Conservation (phyloP, 495 filamentous ascomycete genomes). For the Glutinoglossum americanum region DNA sequence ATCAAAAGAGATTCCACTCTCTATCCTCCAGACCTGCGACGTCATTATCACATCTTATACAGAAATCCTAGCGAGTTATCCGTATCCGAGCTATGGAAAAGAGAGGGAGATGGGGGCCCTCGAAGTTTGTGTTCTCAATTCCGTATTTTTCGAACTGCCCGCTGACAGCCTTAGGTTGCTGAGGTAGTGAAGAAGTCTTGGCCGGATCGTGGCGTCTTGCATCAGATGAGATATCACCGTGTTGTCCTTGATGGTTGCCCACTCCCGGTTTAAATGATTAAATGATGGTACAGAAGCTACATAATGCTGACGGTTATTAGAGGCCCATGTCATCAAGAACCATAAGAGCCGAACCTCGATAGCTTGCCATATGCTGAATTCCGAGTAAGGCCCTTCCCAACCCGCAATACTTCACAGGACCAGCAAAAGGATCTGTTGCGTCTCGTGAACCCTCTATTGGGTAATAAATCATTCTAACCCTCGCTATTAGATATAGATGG, state of each 20-base stretch:
- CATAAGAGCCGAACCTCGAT: constrained; percentile 21
- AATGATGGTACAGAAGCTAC: background rate
- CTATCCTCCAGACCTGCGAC: background rate
- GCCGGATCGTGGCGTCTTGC: constrained; percentile 1
- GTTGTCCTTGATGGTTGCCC: constrained; percentile 20
- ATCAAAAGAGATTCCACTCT: background rate
- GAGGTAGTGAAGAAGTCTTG: constrained; percentile 10
- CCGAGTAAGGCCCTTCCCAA: constrained; percentile 9
- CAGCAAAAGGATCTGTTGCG: too few species aligned
- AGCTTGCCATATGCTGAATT: constrained; percentile 30
- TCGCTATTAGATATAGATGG: constrained; percentile 24
- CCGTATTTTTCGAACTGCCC: background rate
- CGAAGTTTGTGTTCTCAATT: background rate
- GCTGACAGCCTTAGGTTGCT: background rate
- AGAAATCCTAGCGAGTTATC: background rate
- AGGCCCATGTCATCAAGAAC: constrained; percentile 45
- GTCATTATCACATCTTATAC: constrained; percentile 3
- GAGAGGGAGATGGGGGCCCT: background rate
- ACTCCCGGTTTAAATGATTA: background rate
- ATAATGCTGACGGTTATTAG: constrained; percentile 7
- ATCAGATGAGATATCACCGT: constrained; percentile 1
- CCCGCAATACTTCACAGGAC: background rate
- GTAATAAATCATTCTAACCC: background rate
- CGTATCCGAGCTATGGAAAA: background rate
- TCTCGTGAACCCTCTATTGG: background rate